Evolutionary conservation across 257 asterid genomes (phyloP).

Genomic region (Solanum tarapatanum): DNA sequence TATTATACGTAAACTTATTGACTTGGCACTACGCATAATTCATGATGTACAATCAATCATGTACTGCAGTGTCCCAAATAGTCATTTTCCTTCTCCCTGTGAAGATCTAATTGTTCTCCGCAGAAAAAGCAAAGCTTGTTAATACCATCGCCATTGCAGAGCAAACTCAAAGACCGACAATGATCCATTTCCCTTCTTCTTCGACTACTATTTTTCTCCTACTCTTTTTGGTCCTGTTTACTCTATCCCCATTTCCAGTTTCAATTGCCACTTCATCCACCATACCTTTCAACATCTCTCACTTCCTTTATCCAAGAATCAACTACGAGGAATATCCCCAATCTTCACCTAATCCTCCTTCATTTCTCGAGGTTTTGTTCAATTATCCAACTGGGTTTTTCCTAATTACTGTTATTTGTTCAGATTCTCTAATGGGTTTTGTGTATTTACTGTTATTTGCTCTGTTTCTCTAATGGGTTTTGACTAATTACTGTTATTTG

Average conservation of each 20-base stretch:
- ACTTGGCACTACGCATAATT: background rate
- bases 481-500: background rate
- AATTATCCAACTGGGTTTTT: background rate
- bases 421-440: background rate
- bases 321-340: slow-evolving; percentile 18
- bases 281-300: slow-evolving; percentile 33
- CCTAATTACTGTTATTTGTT: background rate
- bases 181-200: slow-evolving; percentile 10
- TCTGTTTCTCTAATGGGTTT: no score
- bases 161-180: background rate
- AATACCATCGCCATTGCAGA: background rate
- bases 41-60: background rate
- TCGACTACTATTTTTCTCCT: background rate
- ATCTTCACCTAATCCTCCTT: slow-evolving; percentile 18
- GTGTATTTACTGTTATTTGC: background rate
- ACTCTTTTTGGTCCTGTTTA: background rate
- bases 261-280: slow-evolving; percentile 26
- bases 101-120: background rate
- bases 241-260: slow-evolving; percentile 11
- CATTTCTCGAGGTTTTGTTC: background rate
- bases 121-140: background rate
- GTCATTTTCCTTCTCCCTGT: background rate
- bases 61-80: background rate
- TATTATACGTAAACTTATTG: background rate
- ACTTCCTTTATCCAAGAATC: slow-evolving; percentile 37